Base-by-base conservation (phyloP, 352 stramenopile genomes). In the Phytophthora pistaciae region DNA sequence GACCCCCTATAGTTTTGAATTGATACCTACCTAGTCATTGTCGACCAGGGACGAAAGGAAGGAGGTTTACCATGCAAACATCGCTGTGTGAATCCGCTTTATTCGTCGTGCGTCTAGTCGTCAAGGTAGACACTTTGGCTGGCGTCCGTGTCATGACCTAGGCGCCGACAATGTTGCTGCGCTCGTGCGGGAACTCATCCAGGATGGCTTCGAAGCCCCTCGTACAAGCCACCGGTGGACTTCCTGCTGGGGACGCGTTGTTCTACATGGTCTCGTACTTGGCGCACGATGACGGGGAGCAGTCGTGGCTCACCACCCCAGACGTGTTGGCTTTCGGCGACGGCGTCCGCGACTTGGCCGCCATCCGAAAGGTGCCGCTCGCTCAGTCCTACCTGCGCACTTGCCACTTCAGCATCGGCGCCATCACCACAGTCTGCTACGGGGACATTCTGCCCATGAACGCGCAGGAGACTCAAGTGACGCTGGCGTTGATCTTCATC, bases 351-450 rank as follows among this genome's bases (percentile, higher is more conserved):
- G 75, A 62, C 23, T 60, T 81, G 42, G 20, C 49, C 5, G 76
- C 78, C 5, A 73, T 93, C 42, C 73, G 70, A 0, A 62, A 64
- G 16, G 70, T 93, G 20, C 60, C 85, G 2, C 33, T 89, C 4
- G 11, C 63, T 1, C 55, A 78, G 9, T 70, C 75, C 9, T 93
- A 91, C 50, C 42, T 83, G 21, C 85, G 85, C 10, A 84, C 78
- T 42, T 84, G 80, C 14, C 80, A 93, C 64, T 93, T 90, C 52
- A 91, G 85, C 52, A 92, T 93, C 31, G 84, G 84, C 5, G 85
- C 85, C n/a, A 90, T 92, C 64, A 93, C 84, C 25, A 93, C 85
- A 0, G 85, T 93, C 1, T 93, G 72, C 42, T 93, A 93, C 61
- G 84, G 84, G 0, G 85, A 93, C 58, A 93, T 93, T 44, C 56